Evolutionary conservation across 805 yeast genomes (phyloP).

Genomic region (Pichia pseudocactophila): DNA sequence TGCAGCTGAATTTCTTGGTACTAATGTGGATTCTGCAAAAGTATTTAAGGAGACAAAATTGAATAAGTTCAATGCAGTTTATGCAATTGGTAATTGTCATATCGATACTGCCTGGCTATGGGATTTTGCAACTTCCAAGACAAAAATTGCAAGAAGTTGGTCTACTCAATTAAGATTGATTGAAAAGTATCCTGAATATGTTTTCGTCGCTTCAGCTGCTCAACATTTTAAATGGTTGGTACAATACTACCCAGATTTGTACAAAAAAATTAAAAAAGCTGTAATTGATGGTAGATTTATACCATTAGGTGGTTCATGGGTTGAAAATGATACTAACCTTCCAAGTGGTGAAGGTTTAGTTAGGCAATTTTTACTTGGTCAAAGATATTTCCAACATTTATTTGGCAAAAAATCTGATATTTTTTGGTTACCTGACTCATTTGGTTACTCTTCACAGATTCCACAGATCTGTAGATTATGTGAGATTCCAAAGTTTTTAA

Average conservation of each 20-base stretch:
- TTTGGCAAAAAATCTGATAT: constrained; percentile 70
- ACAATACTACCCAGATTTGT: constrained; percentile 78
- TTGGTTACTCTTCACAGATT: constrained; percentile 91
- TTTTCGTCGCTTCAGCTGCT: constrained; percentile 91
- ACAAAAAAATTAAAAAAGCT: constrained; percentile 52
- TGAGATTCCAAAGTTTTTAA: constrained; percentile 74
- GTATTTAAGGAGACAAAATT: constrained; percentile 45
- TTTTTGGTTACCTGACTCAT: constrained; percentile 96
- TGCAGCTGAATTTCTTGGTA: constrained; percentile 58
- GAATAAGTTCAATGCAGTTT: constrained; percentile 46
- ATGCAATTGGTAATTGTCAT: constrained; percentile 89
- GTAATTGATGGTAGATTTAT: constrained; percentile 67
- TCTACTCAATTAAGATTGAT: constrained; percentile 80
- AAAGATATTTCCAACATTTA: constrained; percentile 68
- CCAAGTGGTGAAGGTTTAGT: constrained; percentile 90
- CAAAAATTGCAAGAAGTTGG: constrained; percentile 93
- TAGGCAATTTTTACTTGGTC: constrained; percentile 87
- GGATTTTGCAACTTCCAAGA: constrained; percentile 97
- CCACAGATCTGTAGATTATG: constrained; percentile 90
- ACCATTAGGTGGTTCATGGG: constrained; percentile 97
- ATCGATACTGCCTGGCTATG: constrained; percentile 98
- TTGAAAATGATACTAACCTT: constrained; percentile 90
- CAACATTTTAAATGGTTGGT: constrained; percentile 93
- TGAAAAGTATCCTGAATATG: constrained; percentile 85
- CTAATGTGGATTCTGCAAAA: constrained; percentile 48